Base-by-base conservation (phyloP, 345 rosid species). In the Gossypium turneri region DNA sequence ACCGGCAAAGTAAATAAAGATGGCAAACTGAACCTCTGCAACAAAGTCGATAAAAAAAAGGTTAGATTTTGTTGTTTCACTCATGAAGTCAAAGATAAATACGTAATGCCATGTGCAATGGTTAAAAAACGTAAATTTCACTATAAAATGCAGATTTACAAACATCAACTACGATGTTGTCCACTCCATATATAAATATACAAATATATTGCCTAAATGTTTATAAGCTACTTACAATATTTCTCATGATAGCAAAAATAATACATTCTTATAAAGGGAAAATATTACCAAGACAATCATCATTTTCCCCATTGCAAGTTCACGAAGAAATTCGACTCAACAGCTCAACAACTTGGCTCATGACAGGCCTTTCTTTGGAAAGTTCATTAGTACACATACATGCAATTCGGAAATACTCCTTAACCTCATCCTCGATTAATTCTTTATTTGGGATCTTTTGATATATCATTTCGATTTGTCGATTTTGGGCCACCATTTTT, bases 321-420 rank as follows among this genome's bases (percentile, higher is more conserved):
- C 55, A 79, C 7, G 34, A 16, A 6, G 58, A 24, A 51, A 76
- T 62, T 44, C 17, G 51, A 52, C 76, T 66, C 74, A 85, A 77
- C 56, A 81, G 16, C 10, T 73, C 76, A 12, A 83, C 89, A 17
- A 90, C 96, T 4, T 79, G 53, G 34, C 27, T 60, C 90, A 91
- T 91, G 2, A 51, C 76, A 7, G 97, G 98, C 78, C 98, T 82
- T 55, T 87, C 81, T 65, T 57, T 79, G 17, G 76, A 66, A 0
- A 66, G 53, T 74, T 87, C 93, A 2, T 77, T 81, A 0, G 85
- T 79, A 75, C 98, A 91, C 85, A 69, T 9, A 27, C 79, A 73
- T 4, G 97, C 97, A 53, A 94, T 91, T 69, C 81, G 44, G 41
- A 94, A 86, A 67, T 82, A 94, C 76, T 88, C 90, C 48, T 77